Base-by-base conservation (phyloP, 345 rosid species). In the Carallia pectinifolia region DNA sequence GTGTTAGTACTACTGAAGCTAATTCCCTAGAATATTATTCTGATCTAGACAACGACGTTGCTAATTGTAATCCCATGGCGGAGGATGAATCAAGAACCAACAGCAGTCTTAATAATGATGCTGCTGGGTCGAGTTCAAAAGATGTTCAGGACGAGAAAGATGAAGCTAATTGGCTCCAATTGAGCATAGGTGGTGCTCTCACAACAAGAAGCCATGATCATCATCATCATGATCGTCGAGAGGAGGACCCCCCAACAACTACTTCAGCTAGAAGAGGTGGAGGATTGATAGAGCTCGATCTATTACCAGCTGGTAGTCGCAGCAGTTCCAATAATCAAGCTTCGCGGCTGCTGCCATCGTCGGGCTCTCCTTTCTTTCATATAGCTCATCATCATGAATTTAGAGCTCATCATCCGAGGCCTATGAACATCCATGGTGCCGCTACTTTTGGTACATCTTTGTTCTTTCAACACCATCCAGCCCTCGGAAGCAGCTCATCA, bases 21-120 rank as follows among this genome's bases (percentile, higher is more conserved):
- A 71, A 61, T 77, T 62, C 59, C 6, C 40, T 80, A 82, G 89
- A 83, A 82, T 23, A 82, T 23, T 44, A 44, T 44, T 85, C 92
- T 82, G 87, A 85, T 81, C 77, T 68, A 73, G 76, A 33, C 34
- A 23, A 23, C 23, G 23, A 16, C 29, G 64, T 19, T 16, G 58
- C 66, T 56, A 63, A 61, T 10, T 27, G 60, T 68, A 78, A 70
- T 74, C 73, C 79, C 71, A 89, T 90, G 97, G 98, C 93, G 3
- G 94, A 90, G 77, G 91, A 95, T 54, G 93, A 89, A 70, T 89
- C 97, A 17, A 88, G 93, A 80, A 80, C 85, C 65, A 84, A 88
- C 71, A 81, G 92, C 71, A 81, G 92, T 53, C 58, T 71, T 71
- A 80, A 73, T 19, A 76, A 79, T 56, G 88, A 87, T 30, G 85